Conservation (phyloP, 352 stramenopile genomes). For the Phytophthora capsici region DNA sequence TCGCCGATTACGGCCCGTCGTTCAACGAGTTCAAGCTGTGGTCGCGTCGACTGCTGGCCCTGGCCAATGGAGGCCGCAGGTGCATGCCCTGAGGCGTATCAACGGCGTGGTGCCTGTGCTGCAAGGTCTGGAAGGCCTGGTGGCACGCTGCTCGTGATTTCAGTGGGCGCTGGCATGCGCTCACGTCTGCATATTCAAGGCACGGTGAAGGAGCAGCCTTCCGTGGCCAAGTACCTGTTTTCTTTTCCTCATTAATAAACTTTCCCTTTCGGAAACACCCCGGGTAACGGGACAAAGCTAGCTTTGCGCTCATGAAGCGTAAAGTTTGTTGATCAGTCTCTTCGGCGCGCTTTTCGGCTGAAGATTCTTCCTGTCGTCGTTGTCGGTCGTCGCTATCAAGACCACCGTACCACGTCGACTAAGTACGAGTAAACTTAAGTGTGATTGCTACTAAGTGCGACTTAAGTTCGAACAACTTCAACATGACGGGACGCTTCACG, state of each 20-base stretch:
- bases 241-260: background rate
- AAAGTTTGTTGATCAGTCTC: no score
- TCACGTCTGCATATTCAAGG: background rate
- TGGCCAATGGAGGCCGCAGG: no score
- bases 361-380: background rate
- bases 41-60: no score
- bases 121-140: no score
- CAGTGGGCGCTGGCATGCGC: background rate
- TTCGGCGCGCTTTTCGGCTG: no score
- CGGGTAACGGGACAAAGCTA: background rate
- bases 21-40: no score
- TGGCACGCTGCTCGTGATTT: no score
- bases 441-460: background rate
- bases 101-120: no score
- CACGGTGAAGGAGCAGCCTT: background rate
- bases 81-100: no score
- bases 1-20: no score
- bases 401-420: background rate
- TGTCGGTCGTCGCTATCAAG: no score
- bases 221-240: background rate
- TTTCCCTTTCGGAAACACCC: background rate
- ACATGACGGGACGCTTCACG: background rate
- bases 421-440: background rate
- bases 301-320: conserved; percentile 1
- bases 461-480: background rate